These are phyloP conservation scores for Fomitopsis pinicola DNA, from an alignment of 1,284 basidiomycete species.

Conservation along the genomic window DNA sequence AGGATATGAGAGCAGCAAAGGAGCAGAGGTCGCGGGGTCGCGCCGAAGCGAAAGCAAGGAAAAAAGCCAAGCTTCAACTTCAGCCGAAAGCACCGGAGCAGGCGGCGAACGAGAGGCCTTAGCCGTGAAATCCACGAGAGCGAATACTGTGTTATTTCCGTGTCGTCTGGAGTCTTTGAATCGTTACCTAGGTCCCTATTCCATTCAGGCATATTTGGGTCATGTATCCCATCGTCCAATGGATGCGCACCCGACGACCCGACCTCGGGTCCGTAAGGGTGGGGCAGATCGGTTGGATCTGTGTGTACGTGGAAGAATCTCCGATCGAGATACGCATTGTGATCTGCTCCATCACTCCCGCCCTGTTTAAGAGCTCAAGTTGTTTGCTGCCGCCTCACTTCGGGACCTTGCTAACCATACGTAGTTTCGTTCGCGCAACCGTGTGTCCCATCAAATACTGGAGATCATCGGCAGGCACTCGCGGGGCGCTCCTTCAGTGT, in stretches of 20 bases:
- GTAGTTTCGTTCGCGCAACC: neutral
- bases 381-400: neutral
- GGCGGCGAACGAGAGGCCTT: neutral
- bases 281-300: neutral
- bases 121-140: too few species aligned
- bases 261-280: too few species aligned
- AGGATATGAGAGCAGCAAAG: constrained; percentile 74
- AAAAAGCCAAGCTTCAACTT: constrained; percentile 22
- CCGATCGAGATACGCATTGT: neutral
- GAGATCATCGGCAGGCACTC: neutral
- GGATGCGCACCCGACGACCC: too few species aligned
- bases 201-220: too few species aligned
- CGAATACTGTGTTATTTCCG: too few species aligned
- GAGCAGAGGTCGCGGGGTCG: constrained; percentile 54
- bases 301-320: neutral
- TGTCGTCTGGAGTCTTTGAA: too few species aligned
- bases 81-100: constrained; percentile 4
- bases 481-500: neutral
- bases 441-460: neutral
- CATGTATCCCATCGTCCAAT: too few species aligned
- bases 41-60: constrained; percentile 44
- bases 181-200: too few species aligned
- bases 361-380: neutral
- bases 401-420: neutral
- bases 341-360: neutral